Conservation (phyloP, 2,329 filamentous ascomycete species). For the Xylogone sp. region DNA sequence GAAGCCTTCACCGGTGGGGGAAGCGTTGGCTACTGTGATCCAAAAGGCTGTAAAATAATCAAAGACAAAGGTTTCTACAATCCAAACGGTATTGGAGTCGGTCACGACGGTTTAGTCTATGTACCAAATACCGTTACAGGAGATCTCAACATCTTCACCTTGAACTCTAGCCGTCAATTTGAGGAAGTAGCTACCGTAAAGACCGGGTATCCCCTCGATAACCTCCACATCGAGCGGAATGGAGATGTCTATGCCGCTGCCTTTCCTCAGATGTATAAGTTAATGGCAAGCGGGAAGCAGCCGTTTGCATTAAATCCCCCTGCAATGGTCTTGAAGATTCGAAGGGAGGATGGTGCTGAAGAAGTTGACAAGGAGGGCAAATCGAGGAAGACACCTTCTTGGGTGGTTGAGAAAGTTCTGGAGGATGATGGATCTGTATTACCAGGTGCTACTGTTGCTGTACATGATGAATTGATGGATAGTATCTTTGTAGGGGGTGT, state of each 20-base stretch:
- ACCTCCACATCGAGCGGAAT: constrained; percentile 31
- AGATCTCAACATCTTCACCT: constrained; percentile 21
- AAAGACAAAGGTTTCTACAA: constrained; percentile 20
- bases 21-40: constrained; percentile 25
- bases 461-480: constrained; percentile 29
- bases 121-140: constrained; percentile 25
- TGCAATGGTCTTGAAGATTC: constrained; percentile 22
- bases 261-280: constrained; percentile 24
- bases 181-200: constrained; percentile 21
- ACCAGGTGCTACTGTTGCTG: constrained; percentile 20
- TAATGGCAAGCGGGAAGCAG: constrained; percentile 17
- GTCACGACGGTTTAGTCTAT: constrained; percentile 30
- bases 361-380: constrained; percentile 2
- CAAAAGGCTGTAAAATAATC: constrained; percentile 22
- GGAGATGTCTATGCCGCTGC: constrained; percentile 31
- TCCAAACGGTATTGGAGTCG: constrained; percentile 30
- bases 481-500: constrained; percentile 27
- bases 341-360: constrained; percentile 8
- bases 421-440: constrained; percentile 30
- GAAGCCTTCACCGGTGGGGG: constrained; percentile 26
- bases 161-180: constrained; percentile 14
- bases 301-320: constrained; percentile 17
- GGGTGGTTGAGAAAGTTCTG: constrained; percentile 25
- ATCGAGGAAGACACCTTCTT: constrained; percentile 13
- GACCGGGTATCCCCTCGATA: constrained; percentile 29